Evolutionary conservation across 805 yeast genomes (phyloP), one percentile per base, ranked within the genome.

Genomic region (Ogataea populi-albae): DNA sequence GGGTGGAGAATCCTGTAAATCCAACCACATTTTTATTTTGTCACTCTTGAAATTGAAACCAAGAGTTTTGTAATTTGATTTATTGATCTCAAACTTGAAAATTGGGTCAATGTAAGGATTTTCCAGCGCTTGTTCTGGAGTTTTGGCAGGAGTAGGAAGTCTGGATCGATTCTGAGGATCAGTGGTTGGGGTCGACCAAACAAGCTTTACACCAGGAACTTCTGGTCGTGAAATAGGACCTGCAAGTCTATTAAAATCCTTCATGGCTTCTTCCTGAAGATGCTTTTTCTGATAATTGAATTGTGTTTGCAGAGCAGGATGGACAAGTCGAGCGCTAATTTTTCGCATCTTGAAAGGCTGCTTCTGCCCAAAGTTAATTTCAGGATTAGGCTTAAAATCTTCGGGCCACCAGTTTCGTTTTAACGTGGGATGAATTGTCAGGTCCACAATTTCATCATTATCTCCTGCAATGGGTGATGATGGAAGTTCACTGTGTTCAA

Each of bases 1-100:
- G 0, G 79, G 79, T 2, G 83, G 84, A 2, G 60, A 53, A 35
- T 51, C 57, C 28, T 57, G 55, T 25, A 58, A 29, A 11, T 53
- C 57, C 9, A 46, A 40, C 63, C 64, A 58, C 17, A 52, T 40
- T 32, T 53, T 47, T 5, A 51, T 47, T 19, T 48, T 57, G 20
- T 47, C 49, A 17, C 57, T 50, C 15, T 33, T 44, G 14, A 50
- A 17, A 19, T 35, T 42, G 28, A 34, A 38, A 3, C 46, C 40
- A 21, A 47, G 25, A 18, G 43, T 37, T 7, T 44, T 39, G 25
- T 47, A 44, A 30, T 52, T 54, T 20, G 32, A 30, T 14, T 46
- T 43, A 32, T 50, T 49, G 6, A 57, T 39, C 24, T 57, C 56
- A 36, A 34, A 56, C 35, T 59, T 59, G 41, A 45, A 57, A 5